These are phyloP conservation scores for Huntiella omanensis DNA, from an alignment of 2,329 filamentous ascomycete genomes.

Conservation along the genomic window DNA sequence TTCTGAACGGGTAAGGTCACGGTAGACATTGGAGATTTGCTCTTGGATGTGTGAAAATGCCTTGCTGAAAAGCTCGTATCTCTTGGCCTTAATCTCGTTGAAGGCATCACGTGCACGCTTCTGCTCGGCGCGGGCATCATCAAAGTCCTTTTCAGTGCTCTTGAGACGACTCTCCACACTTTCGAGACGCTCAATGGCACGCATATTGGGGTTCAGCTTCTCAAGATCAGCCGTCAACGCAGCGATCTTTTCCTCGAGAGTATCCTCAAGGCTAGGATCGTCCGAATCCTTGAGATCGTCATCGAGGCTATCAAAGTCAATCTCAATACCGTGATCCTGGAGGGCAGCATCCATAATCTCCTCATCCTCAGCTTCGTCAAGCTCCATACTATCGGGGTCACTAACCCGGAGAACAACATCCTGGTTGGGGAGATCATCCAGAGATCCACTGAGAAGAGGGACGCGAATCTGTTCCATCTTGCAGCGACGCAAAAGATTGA, in stretches of 20 bases:
- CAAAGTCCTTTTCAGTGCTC: slow-evolving; percentile 74
- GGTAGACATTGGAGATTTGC: slow-evolving; percentile 85
- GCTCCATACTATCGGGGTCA: slow-evolving; percentile 79
- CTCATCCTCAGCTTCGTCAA: slow-evolving; percentile 48
- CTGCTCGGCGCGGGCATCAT: slow-evolving; percentile 58
- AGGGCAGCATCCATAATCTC: slow-evolving; percentile 44
- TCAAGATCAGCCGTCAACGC: slow-evolving; percentile 63
- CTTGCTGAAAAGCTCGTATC: slow-evolving; percentile 84
- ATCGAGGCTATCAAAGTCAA: slow-evolving; percentile 67
- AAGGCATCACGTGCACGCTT: slow-evolving; percentile 68
- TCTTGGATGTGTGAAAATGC: slow-evolving; percentile 90
- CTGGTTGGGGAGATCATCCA: slow-evolving; percentile 76
- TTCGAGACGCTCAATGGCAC: slow-evolving; percentile 78
- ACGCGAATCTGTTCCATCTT: slow-evolving; percentile 85
- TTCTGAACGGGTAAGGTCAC: slow-evolving; percentile 75
- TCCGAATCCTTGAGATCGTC: slow-evolving; percentile 64
- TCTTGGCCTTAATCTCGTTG: slow-evolving; percentile 59
- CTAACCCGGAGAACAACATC: slow-evolving; percentile 51
- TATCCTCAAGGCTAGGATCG: slow-evolving; percentile 52
- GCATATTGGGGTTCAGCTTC: slow-evolving; percentile 92
- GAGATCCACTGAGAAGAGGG: slow-evolving; percentile 55
- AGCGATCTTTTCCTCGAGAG: slow-evolving; percentile 59
- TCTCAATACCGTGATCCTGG: slow-evolving; percentile 79
- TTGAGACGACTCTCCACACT: slow-evolving; percentile 68
- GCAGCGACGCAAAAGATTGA: slow-evolving; percentile 68